These are phyloP conservation scores for Chaetomiaceae sp. DNA, from an alignment of 2,329 filamentous ascomycete genomes.

Conservation along the genomic window DNA sequence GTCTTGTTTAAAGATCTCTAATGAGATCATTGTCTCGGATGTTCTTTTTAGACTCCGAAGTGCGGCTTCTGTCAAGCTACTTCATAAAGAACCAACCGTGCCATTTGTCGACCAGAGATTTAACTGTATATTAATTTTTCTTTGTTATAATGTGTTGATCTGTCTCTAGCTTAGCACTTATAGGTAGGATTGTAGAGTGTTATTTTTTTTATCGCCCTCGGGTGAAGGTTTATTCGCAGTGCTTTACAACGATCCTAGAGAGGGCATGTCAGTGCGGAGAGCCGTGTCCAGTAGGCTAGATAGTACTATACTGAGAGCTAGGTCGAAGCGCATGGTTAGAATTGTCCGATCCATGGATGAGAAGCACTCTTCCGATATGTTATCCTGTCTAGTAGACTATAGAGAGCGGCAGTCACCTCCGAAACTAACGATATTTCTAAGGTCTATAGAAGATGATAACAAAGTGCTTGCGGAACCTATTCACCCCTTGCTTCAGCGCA, in stretches of 20 bases:
- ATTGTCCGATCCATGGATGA: neutral
- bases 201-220: neutral
- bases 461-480: neutral
- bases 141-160: neutral
- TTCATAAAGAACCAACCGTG: neutral
- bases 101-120: neutral
- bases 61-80: neutral
- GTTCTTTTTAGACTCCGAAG: neutral
- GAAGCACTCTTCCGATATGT: neutral
- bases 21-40: neutral
- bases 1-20: neutral
- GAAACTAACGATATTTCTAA: neutral
- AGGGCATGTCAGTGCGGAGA: neutral
- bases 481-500: too few relatives aligned
- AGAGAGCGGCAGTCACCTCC: neutral
- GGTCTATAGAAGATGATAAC: neutral
- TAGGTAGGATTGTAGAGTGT: neutral
- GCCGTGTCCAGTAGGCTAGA: neutral
- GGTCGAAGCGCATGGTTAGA: neutral
- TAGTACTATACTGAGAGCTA: neutral
- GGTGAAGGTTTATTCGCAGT: neutral
- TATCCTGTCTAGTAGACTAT: neutral
- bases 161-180: neutral
- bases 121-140: neutral
- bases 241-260: neutral